phyloP scores from a whole-genome alignment of 2,329 filamentous ascomycete species.

The Epichloe scottii region DNA sequence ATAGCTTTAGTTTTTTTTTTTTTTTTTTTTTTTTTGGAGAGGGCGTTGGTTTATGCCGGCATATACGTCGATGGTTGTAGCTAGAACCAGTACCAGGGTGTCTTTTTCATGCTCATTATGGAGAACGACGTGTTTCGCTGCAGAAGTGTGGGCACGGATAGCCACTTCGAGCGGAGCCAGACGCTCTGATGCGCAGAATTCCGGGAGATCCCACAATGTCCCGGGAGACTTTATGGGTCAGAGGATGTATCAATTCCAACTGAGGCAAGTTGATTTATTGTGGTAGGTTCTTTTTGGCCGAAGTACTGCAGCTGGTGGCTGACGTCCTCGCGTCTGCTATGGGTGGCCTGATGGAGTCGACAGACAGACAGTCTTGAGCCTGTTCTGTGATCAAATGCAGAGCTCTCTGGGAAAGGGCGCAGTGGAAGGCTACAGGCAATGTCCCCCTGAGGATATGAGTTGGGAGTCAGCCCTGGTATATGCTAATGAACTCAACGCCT shows the following conservation, averaged over 20 bases:
- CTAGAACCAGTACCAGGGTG: slow-evolving; percentile 2
- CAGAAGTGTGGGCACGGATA: slow-evolving; percentile 5
- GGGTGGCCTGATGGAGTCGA: neutral
- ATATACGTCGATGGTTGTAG: slow-evolving; percentile 6
- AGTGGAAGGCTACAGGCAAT: neutral
- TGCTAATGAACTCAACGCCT: neutral
- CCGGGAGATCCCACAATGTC: slow-evolving; percentile 6
- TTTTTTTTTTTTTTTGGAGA: neutral
- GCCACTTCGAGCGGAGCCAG: slow-evolving; percentile 5
- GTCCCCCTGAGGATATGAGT: too few relatives aligned
- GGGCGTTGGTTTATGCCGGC: neutral
- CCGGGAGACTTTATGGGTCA: slow-evolving; percentile 1
- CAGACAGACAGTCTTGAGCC: neutral
- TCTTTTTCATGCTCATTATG: slow-evolving; percentile 5
- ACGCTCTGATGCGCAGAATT: slow-evolving; percentile 3
- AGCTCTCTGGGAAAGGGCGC: too few relatives aligned
- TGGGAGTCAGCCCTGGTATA: too few relatives aligned
- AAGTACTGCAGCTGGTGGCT: neutral
- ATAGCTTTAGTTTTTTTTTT: slow-evolving; percentile 27
- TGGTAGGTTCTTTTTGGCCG: neutral
- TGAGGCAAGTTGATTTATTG: neutral
- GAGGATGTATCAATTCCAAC: neutral
- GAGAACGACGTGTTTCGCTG: slow-evolving; percentile 3
- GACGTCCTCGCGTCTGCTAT: neutral
- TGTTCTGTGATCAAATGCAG: neutral